Evolutionary conservation across 371 early-diverging fungal genomes (phyloP), one percentile per base, ranked within the genome.

Genomic region (Dinochytrium kinnereticum): DNA sequence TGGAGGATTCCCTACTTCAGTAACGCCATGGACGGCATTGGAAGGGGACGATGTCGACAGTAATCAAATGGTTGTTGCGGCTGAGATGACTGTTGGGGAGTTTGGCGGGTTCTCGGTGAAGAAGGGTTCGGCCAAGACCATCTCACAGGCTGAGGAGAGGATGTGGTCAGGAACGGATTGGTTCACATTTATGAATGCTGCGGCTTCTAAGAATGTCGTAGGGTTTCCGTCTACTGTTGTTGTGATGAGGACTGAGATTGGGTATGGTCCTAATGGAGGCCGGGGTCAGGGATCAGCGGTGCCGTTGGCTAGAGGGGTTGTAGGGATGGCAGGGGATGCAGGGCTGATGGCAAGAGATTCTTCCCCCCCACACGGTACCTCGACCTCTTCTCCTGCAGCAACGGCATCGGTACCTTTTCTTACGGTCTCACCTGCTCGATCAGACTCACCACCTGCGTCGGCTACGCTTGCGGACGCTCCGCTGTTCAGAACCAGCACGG

Each of bases 171-270:
- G 76, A 13, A 36, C 67, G 26, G 79, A 85, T 64, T 85, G 82
- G 85, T 80, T 85, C 67, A 64, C 83, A 1, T 78, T 81, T 17
- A 66, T 82, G 50, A 77, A 72, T 26, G 68, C 82, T 34, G 77
- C 81, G 39, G 76, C 81, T 17, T 70, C 80, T 50, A 88, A 87
- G 59, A 87, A 88, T 37, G 90, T 92, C 15, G 84, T 91, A 64
- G 84, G 50, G 59, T 70, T 70, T 33, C 70, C 70, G 36, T 1
- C 51, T 3, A 49, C 53, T 2, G 65, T 51, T 37, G 50, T 57
- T 17, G 61, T 69, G 44, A n/a, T 59, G 40, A 19, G 51, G 36
- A 36, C 61, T 31, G 61, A 61, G 26, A 26, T 53, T 53, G 55
- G 55, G 26, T 51, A 44, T 44, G 13, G n/a, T n/a, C n/a, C n/a